These are phyloP conservation scores for Solanum hybrid DNA, from an alignment of 305 asterid genomes.

Conservation along the genomic window DNA sequence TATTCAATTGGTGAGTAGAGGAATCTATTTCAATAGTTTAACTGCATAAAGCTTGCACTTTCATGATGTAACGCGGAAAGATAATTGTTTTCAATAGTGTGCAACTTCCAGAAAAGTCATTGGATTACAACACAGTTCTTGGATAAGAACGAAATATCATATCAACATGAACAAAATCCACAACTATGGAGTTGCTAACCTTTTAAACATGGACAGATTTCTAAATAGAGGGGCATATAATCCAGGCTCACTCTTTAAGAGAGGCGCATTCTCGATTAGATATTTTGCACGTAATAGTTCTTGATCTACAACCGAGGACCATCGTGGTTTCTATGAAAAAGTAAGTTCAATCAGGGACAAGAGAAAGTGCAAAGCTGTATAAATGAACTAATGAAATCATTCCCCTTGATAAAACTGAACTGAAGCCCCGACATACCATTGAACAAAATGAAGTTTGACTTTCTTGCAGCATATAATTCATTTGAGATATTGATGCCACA, in stretches of 20 bases:
- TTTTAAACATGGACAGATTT: conserved; percentile 24
- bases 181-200: conserved; percentile 6
- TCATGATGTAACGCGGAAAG: neutral
- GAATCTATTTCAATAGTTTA: neutral
- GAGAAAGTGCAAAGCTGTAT: neutral
- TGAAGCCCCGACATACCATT: neutral
- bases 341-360: neutral
- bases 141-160: neutral
- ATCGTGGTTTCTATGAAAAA: conserved; percentile 15
- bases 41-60: neutral
- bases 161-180: neutral
- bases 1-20: neutral
- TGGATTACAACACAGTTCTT: neutral
- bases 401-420: too few relatives aligned
- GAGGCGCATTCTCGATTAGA: conserved; percentile 21
- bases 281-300: conserved; percentile 21
- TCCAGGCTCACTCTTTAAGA: conserved; percentile 8
- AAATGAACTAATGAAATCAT: neutral
- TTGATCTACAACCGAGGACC: conserved; percentile 20
- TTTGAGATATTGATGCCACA: conserved; percentile 22
- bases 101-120: neutral
- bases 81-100: neutral
- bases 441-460: conserved; percentile 12
- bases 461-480: conserved; percentile 20
- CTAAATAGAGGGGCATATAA: conserved; percentile 26